These are phyloP conservation scores for Cutaneotrichosporon sp. DNA, from an alignment of 1,284 basidiomycete species.

Conservation along the genomic window DNA sequence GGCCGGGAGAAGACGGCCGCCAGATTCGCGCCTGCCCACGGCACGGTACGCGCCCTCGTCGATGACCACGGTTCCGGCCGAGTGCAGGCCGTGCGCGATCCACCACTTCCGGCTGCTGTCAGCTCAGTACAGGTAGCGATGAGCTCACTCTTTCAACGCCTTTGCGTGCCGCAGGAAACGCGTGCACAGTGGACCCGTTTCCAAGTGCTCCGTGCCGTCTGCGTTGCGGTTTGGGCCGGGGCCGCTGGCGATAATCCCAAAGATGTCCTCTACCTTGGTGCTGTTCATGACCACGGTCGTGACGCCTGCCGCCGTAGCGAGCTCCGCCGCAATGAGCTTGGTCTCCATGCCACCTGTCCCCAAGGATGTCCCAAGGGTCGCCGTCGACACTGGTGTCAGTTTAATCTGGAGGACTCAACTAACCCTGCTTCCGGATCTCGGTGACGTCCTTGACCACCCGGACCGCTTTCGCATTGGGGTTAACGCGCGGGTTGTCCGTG, in stretches of 20 bases:
- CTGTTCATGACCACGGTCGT: conserved; percentile 87
- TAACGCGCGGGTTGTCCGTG: conserved; percentile 89
- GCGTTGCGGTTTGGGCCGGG: conserved; percentile 38
- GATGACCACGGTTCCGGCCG: conserved; percentile 76
- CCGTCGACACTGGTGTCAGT: conserved; percentile 73
- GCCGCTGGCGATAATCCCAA: conserved; percentile 70
- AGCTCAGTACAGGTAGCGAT: neutral
- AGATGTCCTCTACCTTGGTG: conserved; percentile 73
- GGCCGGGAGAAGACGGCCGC: conserved; percentile 83
- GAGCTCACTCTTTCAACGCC: conserved; percentile 68
- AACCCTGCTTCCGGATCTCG: conserved; percentile 76
- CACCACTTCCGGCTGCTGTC: conserved; percentile 72
- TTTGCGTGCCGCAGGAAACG: conserved; percentile 73
- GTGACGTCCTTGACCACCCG: conserved; percentile 79
- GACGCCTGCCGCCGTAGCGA: conserved; percentile 94
- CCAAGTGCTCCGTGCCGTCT: conserved; percentile 29
- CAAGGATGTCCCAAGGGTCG: conserved; percentile 84
- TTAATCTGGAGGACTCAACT: neutral
- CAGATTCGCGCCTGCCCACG: conserved; percentile 77
- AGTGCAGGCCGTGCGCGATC: conserved; percentile 88
- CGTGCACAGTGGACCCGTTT: conserved; percentile 66
- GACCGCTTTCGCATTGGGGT: conserved; percentile 76
- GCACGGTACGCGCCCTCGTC: conserved; percentile 86
- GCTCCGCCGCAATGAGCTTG: conserved; percentile 96
- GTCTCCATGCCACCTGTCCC: conserved; percentile 99